phyloP scores from a whole-genome alignment of 169 alveolate genomes.

The Plasmodium vivax region DNA sequence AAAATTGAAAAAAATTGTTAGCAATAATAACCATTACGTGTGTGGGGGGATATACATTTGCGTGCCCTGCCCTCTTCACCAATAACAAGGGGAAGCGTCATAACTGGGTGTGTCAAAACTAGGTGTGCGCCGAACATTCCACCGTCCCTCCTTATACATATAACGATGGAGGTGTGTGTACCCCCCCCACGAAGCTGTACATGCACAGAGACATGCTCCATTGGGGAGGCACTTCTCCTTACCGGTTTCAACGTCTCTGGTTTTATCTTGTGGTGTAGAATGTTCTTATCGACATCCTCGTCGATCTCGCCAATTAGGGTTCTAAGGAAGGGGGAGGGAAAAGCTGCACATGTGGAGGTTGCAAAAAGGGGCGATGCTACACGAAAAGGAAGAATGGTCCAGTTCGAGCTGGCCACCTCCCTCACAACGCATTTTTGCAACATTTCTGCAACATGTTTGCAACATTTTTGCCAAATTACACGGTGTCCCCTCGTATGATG shows the following conservation, averaged over 20 bases:
- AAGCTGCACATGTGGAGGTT: not conserved
- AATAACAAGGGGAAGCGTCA: not conserved
- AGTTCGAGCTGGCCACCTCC: not conserved
- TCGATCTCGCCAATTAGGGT: slow-evolving; percentile 83
- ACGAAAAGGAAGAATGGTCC: not conserved
- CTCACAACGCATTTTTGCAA: not conserved
- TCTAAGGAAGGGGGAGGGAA: slow-evolving; percentile 25
- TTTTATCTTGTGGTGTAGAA: slow-evolving; percentile 76
- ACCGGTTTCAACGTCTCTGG: slow-evolving; percentile 83
- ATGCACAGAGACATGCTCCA: not conserved
- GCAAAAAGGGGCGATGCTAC: not conserved
- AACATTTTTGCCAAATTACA: slow-evolving; percentile 77
- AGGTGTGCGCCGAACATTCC: not conserved
- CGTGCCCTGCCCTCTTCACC: not conserved
- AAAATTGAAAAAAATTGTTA: not conserved
- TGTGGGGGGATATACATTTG: not conserved
- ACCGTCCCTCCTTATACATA: not conserved
- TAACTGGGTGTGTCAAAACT: not conserved
- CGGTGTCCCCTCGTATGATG: slow-evolving; percentile 88
- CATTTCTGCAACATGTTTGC: no score
- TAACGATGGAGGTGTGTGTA: not conserved
- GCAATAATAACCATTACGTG: not conserved
- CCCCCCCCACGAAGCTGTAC: not conserved
- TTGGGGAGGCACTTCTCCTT: not conserved
- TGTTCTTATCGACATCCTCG: slow-evolving; percentile 78